phyloP scores from a whole-genome alignment of 306 rosid genomes.

The Gynostemma pentaphyllum region DNA sequence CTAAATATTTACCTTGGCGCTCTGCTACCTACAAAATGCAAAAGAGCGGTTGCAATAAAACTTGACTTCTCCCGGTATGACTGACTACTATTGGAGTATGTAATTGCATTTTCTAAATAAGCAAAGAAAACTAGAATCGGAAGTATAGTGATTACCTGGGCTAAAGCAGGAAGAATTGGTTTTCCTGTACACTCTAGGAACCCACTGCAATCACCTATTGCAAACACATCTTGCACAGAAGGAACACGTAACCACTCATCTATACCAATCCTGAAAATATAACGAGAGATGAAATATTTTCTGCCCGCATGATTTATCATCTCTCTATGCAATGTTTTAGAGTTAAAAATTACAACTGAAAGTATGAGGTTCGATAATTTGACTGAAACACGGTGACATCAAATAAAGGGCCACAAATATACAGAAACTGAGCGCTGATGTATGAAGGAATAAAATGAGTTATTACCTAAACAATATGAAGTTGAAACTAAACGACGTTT shows the following conservation, averaged over 20 bases:
- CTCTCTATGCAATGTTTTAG: not conserved
- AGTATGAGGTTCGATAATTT: not conserved
- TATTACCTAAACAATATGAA: not conserved
- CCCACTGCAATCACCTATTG: constrained; percentile 94
- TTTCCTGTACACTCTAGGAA: constrained; percentile 88
- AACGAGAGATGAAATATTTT: not conserved
- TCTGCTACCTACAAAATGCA: constrained; percentile 68
- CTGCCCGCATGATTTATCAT: not conserved
- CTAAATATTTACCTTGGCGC: constrained; percentile 84
- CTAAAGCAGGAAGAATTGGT: constrained; percentile 77
- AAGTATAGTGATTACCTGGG: constrained; percentile 42
- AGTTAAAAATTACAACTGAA: not conserved
- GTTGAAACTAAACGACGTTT: not conserved
- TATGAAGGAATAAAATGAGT: not conserved
- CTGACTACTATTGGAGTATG: not conserved
- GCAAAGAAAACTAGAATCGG: not conserved
- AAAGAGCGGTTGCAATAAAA: not conserved
- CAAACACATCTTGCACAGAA: constrained; percentile 55
- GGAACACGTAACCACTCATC: constrained; percentile 91
- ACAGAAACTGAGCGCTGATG: not conserved
- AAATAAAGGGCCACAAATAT: too few relatives aligned
- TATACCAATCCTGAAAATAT: constrained; percentile 62
- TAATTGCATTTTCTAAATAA: not conserved
- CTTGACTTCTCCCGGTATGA: not conserved
- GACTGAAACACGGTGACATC: not conserved